Conservation (phyloP, 306 rosid species). For the Vigna angularis region DNA sequence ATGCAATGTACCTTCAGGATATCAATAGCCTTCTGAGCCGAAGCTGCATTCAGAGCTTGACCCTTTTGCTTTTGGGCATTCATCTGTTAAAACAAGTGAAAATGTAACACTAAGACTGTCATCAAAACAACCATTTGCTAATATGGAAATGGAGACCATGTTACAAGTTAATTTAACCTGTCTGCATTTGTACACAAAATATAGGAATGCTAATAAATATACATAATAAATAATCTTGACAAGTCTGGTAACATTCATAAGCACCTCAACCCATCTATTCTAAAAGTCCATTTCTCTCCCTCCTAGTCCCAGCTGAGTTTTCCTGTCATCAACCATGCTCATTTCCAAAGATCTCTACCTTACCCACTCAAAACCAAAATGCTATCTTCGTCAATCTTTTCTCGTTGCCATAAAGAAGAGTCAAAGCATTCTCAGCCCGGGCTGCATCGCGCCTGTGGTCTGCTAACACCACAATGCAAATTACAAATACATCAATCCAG, state of each 20-base stretch:
- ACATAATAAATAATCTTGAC: neutral
- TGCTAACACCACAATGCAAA: constrained; percentile 51
- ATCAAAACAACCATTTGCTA: neutral
- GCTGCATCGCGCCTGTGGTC: constrained; percentile 95
- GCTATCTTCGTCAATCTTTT: neutral
- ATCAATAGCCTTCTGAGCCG: constrained; percentile 92
- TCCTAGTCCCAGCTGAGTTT: neutral
- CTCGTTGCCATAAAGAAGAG: constrained; percentile 94
- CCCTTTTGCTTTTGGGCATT: constrained; percentile 98
- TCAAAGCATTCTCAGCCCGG: constrained; percentile 91
- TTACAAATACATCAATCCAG: constrained; percentile 33
- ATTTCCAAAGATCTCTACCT: neutral
- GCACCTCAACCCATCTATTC: constrained; percentile 15
- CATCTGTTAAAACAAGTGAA: constrained; percentile 54
- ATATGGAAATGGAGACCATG: neutral
- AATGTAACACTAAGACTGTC: constrained; percentile 25
- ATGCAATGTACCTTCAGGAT: constrained; percentile 70
- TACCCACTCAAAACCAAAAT: neutral
- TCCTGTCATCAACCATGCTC: neutral
- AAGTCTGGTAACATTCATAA: neutral
- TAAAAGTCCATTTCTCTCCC: neutral
- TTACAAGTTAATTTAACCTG: constrained; percentile 6
- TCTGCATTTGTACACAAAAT: neutral
- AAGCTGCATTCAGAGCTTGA: constrained; percentile 82
- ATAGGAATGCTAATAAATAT: no score